Evolutionary conservation across 768 basidiomycete species (phyloP), one percentile per base, ranked within the genome.

Genomic region (Phylloporus arenicola): DNA sequence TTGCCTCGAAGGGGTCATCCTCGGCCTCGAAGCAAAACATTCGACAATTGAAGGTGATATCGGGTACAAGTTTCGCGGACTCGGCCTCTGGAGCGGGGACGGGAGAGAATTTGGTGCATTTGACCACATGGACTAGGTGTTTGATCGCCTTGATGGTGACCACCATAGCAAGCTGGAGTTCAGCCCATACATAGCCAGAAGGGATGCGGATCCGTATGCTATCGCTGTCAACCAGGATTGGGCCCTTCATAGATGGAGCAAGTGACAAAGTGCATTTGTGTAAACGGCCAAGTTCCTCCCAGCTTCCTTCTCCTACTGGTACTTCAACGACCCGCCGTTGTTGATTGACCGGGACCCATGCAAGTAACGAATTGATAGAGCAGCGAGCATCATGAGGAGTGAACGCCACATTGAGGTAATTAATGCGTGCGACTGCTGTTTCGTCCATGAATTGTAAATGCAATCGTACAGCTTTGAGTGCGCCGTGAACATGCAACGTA

Each of bases 1-100:
- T 80, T 14, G 79, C 77, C 67, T 98, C 94, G 50, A 96, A 81
- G 1, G 84, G 79, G 58, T 92, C 88, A 64, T 98, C 94, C 20
- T 82, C 80, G 22, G 83, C 83, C 66, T 96, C 92, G 9, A 90
- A 59, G 43, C 80, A 82, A 30, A 95, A 59, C 39, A 74, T 74
- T n/a, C 75, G 73, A 44, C 93, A 65, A 10, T 64, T 70, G 40
- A 95, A 61, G 1, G 70, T 69, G 40, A 94, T 62, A 47, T 75
- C 73, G 0, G 91, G 91, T 3, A 92, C 68, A 0, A 63, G 57
- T 67, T 92, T 96, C 0, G 92, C 81, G 3, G 71, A 75, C 65
- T 95, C 91, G 0, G 83, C 73, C 33, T 72, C 73, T 1, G 94
- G 93, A 14, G 65, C 66, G n/a, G 80, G 74, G 51, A 85, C 76